Base-by-base conservation (phyloP, 129 eudicot genomes). In the Ambrosia trifida region DNA sequence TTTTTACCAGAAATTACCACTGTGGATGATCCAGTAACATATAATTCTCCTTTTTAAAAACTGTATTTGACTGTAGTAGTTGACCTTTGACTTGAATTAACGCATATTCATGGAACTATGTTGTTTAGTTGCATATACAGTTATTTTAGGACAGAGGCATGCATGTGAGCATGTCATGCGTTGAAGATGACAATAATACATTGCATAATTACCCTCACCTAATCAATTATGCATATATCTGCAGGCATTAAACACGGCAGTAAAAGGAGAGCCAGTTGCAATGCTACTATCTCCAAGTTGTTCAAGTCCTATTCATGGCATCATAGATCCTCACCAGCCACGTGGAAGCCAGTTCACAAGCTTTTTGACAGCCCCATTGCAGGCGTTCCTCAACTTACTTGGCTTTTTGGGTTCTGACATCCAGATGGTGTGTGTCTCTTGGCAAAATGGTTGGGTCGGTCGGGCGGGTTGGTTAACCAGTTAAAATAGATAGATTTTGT, bases 321-420 rank as follows among this genome's bases (percentile, higher is more conserved):
- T 78, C 58, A 18, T 59, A 69, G 96, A 92, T 74, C 76, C 86
- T 84, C 83, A 84, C 41, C 95, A 85, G 56, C 75, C 81, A 41
- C 78, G 79, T 72, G 97, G 96, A 77, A 94, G 97, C 83, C 80
- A 77, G 40, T 89, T 94, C 81, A 94, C 97, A 44, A 80, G 81
- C 76, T 94, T 94, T 79, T 89, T 94, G 63, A 82, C 96, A 20
- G 83, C 94, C 81, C 97, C 99, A 69, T 63, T 94, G 75, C 99
- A 87, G 81, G 89, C 99, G 66, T 94, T 94, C 57, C 82, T 87
- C 53, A 79, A 79, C 36, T 61, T 94, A 65, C 82, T 94, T 41
- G 99, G 97, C 66, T 76, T 87, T 73, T 75, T 86, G 7, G 90
- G 89, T 66, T 79, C 95, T 66, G 96, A 87, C 66, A 57, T 85